Evolutionary conservation across 2,329 filamentous ascomycete genomes (phyloP).

Genomic region (Exophiala lecanii-corni): DNA sequence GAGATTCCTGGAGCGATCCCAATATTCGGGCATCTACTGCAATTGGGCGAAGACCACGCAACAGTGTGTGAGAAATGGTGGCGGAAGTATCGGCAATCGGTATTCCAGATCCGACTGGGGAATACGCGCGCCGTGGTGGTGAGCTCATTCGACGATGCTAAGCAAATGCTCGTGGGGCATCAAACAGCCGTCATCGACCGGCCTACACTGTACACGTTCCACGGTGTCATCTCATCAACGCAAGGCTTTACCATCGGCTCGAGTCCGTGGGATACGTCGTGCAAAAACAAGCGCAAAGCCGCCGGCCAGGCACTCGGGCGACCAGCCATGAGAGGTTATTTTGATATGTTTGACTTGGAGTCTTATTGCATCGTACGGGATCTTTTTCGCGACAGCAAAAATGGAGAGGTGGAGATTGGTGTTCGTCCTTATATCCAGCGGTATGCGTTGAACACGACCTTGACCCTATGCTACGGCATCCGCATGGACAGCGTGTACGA

Average conservation of each 20-base stretch:
- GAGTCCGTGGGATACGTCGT: conserved; percentile 71
- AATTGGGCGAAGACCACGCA: conserved; percentile 53
- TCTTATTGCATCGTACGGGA: conserved; percentile 64
- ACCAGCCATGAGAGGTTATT: conserved; percentile 65
- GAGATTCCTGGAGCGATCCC: conserved; percentile 53
- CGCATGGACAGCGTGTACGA: conserved; percentile 65
- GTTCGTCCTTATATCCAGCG: conserved; percentile 64
- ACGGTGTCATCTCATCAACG: conserved; percentile 65
- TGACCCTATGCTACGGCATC: conserved; percentile 71
- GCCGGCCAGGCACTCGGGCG: conserved; percentile 69
- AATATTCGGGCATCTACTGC: conserved; percentile 55
- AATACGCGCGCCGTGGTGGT: conserved; percentile 62
- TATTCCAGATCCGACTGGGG: conserved; percentile 50
- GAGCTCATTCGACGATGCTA: conserved; percentile 67
- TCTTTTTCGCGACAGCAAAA: conserved; percentile 56
- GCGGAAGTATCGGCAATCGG: conserved; percentile 50
- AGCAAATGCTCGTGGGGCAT: conserved; percentile 63
- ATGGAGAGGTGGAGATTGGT: conserved; percentile 58
- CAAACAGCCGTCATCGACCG: conserved; percentile 69
- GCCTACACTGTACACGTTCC: conserved; percentile 70
- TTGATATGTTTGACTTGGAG: conserved; percentile 72
- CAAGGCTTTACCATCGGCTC: conserved; percentile 75
- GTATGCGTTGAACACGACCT: conserved; percentile 65
- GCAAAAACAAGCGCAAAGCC: conserved; percentile 66
- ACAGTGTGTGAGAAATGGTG: conserved; percentile 50